Evolutionary conservation across 352 stramenopile species (phyloP).

Genomic region (Pythium myriotylum): DNA sequence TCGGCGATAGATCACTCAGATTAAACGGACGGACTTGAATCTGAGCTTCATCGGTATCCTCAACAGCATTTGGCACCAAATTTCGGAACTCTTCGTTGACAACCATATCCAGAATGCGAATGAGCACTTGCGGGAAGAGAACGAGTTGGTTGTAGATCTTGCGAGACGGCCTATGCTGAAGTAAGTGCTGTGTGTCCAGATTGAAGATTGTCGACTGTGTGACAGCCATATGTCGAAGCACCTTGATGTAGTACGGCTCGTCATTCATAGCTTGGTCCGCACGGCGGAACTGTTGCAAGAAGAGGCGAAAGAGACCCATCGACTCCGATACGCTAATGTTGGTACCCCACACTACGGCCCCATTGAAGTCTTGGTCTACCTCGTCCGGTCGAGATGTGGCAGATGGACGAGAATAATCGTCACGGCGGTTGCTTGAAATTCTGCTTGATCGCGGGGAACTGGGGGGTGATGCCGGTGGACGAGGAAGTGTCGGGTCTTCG

Average conservation of each 20-base stretch:
- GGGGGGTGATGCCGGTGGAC: constrained; percentile 59
- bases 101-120: constrained; percentile 97
- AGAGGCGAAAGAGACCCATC: constrained; percentile 90
- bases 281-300: constrained; percentile 85
- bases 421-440: constrained; percentile 21
- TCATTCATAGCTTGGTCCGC: constrained; percentile 37
- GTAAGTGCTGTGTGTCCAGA: constrained; percentile 91
- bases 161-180: constrained; percentile 73
- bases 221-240: constrained; percentile 71
- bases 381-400: constrained; percentile 8
- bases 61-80: constrained; percentile 38
- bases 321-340: constrained; percentile 92
- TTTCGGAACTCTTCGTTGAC: constrained; percentile 90
- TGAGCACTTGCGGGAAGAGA: constrained; percentile 95
- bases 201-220: constrained; percentile 90
- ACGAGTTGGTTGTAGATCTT: constrained; percentile 97
- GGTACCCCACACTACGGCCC: constrained; percentile 93
- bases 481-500: constrained; percentile 38
- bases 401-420: constrained; percentile 32
- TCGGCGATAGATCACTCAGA: constrained; percentile 91
- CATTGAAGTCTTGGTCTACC: constrained; percentile 58
- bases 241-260: constrained; percentile 78
- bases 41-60: constrained; percentile 53
- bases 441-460: constrained; percentile 62
- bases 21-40: constrained; percentile 98